Percentiles rank a stretch among this genome's conserved stretches.
Conservation (phyloP, 2,329 filamentous ascomycete species). For the Monilinia aucupariae region DNA sequence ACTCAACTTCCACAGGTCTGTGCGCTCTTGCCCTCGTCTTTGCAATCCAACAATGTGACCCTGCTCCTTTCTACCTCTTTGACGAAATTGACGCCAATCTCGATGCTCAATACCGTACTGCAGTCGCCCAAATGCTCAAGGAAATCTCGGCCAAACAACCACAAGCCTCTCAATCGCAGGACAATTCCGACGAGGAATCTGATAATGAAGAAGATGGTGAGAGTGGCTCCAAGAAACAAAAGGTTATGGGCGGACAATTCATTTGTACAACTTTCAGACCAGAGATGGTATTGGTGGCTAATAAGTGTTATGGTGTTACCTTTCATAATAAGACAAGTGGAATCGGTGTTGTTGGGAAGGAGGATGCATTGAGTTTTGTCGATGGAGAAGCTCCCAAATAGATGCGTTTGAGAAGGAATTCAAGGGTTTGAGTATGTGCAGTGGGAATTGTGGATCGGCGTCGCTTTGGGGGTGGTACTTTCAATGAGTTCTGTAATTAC, state of each 20-base stretch:
- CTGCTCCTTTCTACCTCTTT: conserved; percentile 97
- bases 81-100: conserved; percentile 98
- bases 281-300: conserved; percentile 90
- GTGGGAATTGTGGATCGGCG: neutral
- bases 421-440: neutral
- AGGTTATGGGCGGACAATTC: conserved; percentile 62
- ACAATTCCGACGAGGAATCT: conserved; percentile 34
- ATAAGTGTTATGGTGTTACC: conserved; percentile 96
- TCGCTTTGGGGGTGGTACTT: neutral
- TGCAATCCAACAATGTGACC: conserved; percentile 96
- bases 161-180: conserved; percentile 1
- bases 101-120: conserved; percentile 94
- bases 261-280: conserved; percentile 98
- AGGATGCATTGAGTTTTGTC: conserved; percentile 88
- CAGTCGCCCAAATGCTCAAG: conserved; percentile 83
- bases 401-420: neutral
- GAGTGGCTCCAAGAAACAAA: conserved; percentile 23
- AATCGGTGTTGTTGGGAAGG: conserved; percentile 81
- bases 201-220: conserved; percentile 35
- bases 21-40: conserved; percentile 98
- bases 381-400: conserved; percentile 61
- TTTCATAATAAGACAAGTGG: conserved; percentile 91
- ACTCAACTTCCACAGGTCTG: conserved; percentile 53
- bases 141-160: conserved; percentile 59
- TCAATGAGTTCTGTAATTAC: neutral